Percentiles rank a stretch among this genome's conserved stretches.
Conservation (phyloP, 1,284 basidiomycete species). For the Mycena sp. region DNA sequence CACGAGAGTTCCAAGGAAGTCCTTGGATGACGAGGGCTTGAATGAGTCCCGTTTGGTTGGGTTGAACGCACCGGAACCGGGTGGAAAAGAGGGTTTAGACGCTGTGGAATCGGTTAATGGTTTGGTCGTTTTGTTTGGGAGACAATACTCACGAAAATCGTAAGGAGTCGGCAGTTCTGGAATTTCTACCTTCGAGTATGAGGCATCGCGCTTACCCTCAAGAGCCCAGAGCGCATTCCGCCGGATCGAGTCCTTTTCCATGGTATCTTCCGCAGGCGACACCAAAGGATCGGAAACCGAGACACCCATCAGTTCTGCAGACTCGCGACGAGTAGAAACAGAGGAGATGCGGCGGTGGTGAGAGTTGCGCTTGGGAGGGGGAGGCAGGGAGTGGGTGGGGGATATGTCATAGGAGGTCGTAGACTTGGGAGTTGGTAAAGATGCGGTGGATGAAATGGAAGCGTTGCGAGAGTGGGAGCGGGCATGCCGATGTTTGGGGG, state of each 20-base stretch:
- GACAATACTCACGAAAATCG: slow-evolving; percentile 65
- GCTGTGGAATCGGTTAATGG: slow-evolving; percentile 42
- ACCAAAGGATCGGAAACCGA: slow-evolving; percentile 68
- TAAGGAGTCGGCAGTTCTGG: slow-evolving; percentile 73
- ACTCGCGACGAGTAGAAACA: slow-evolving; percentile 85
- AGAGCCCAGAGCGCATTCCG: slow-evolving; percentile 81
- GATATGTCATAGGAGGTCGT: slow-evolving; percentile 48
- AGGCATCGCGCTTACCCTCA: slow-evolving; percentile 76
- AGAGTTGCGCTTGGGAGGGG: slow-evolving; percentile 69
- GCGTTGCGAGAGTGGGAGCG: slow-evolving; percentile 79
- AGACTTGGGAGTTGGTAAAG: slow-evolving; percentile 44
- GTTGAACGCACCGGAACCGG: slow-evolving; percentile 54
- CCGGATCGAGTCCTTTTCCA: slow-evolving; percentile 80
- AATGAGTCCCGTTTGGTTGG: slow-evolving; percentile 80
- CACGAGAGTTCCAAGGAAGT: slow-evolving; percentile 77
- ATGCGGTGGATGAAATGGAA: slow-evolving; percentile 56
- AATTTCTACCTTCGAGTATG: slow-evolving; percentile 80
- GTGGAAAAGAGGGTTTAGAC: slow-evolving; percentile 64
- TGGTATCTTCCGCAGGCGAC: slow-evolving; percentile 66
- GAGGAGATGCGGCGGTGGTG: slow-evolving; percentile 84
- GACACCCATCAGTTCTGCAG: slow-evolving; percentile 85
- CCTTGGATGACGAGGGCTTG: slow-evolving; percentile 73
- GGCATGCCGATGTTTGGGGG: slow-evolving; percentile 55
- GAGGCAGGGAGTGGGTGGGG: slow-evolving; percentile 41
- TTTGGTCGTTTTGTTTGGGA: slow-evolving; percentile 13